A percentile compares a stretch with the other conserved stretches of the same genome.
phyloP scores from a whole-genome alignment of 1,139 yeast genomes.

The Eremothecium coryli region DNA sequence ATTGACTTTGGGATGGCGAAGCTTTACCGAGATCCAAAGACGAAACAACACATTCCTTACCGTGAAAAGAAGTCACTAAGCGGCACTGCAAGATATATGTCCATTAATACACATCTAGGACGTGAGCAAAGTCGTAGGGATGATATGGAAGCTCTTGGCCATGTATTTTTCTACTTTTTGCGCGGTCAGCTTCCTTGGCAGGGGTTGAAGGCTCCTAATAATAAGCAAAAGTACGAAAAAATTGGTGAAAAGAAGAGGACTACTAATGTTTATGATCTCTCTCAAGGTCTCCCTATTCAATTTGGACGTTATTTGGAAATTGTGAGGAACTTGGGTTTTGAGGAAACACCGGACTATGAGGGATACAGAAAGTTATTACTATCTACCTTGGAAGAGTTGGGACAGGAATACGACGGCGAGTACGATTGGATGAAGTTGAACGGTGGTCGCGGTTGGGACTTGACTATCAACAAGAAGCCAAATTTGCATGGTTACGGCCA shows the following conservation, averaged over 20 bases:
- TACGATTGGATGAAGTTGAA: constrained; percentile 82
- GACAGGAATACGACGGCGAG: constrained; percentile 50
- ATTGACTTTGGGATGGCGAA: constrained; percentile 97
- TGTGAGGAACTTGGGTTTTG: constrained; percentile 64
- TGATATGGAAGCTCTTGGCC: constrained; percentile 91
- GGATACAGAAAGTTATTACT: constrained; percentile 58
- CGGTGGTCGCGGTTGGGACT: constrained; percentile 79
- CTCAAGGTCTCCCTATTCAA: constrained; percentile 63
- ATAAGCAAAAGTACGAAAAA: constrained; percentile 72
- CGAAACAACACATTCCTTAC: constrained; percentile 92
- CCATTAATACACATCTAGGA: constrained; percentile 92
- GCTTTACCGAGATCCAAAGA: constrained; percentile 89
- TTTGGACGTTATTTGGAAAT: constrained; percentile 68
- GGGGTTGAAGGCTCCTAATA: constrained; percentile 83
- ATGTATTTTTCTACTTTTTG: constrained; percentile 88
- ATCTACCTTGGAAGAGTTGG: constrained; percentile 52
- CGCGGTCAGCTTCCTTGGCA: constrained; percentile 98
- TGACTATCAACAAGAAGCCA: constrained; percentile 67
- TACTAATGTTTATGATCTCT: constrained; percentile 59
- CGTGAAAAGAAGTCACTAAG: constrained; percentile 93
- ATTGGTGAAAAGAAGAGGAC: constrained; percentile 71
- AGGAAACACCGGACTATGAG: constrained; percentile 70
- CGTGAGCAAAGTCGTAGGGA: constrained; percentile 95
- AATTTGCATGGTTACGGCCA: constrained; percentile 78
- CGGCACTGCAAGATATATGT: constrained; percentile 95